Conservation (phyloP, 768 basidiomycete genomes). For the Tulasnella sp. region DNA sequence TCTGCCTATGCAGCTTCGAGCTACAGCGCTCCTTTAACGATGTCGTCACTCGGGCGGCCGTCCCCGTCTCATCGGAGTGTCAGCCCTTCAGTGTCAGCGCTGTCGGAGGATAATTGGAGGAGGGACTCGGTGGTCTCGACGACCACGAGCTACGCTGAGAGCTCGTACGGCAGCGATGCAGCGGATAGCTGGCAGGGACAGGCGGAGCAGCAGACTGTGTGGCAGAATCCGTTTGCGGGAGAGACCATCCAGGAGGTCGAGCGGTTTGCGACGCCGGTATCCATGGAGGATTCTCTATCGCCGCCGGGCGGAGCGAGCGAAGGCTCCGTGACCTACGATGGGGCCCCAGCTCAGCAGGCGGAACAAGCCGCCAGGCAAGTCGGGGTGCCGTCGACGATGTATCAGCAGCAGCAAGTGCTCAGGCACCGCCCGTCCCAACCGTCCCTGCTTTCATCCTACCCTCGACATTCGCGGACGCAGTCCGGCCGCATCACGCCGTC, state of each 20-base stretch:
- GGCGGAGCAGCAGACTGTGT: neutral
- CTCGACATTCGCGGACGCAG: neutral
- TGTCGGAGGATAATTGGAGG: neutral
- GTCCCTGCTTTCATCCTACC: neutral
- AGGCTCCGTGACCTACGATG: neutral
- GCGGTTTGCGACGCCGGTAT: neutral
- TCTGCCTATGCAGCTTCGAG: constrained; percentile 9
- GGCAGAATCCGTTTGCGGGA: neutral
- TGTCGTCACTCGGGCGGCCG: neutral
- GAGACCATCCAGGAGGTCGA: constrained; percentile 6
- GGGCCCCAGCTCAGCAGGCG: neutral
- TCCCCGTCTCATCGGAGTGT: constrained; percentile 23
- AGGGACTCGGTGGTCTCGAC: constrained; percentile 12
- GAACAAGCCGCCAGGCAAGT: neutral
- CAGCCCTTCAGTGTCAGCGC: neutral
- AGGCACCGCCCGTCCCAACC: neutral
- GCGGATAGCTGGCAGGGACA: neutral
- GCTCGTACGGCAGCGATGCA: neutral
- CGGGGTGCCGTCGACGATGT: neutral
- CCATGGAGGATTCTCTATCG: neutral
- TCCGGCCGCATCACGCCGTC: neutral
- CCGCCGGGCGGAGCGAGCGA: constrained; percentile 4
- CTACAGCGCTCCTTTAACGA: constrained; percentile 19
- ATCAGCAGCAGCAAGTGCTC: neutral
- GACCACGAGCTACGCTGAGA: neutral